Evolutionary conservation across 148 eudicot genomes (phyloP), one percentile per base, ranked within the genome.

Genomic region (Heliosperma pusillum): DNA sequence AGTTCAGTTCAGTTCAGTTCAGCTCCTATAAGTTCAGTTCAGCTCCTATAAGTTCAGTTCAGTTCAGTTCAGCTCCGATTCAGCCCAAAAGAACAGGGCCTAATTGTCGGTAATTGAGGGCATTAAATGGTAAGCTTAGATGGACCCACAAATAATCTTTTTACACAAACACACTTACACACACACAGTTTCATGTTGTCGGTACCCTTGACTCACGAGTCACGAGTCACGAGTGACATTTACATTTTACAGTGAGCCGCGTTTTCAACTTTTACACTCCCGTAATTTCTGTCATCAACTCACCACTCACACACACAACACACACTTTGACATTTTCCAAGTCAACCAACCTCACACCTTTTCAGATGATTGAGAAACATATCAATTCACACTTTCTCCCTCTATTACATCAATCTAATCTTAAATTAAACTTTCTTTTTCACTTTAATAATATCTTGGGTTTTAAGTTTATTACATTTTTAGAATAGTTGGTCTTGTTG

Each of bases 301-400:
- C 42, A 36, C 8, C 50, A 69, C 74, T 50, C 60, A 21, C 56
- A 59, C 71, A n/a, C n/a, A n/a, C n/a, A n/a, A n/a, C n/a, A n/a
- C n/a, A n/a, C 69, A 76, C 81, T 78, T 78, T 78, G 81, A 78
- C 81, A 72, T 72, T 73, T 72, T 66, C 59, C 10, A 72, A 72
- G 81, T 78, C 81, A 78, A 78, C 81, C 74, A 71, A 36, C 61
- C 3, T 3, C 30, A 1, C 30, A 7, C 42, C 42, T 36, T 36
- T 57, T 57, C 67, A 56, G 40, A 66, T 7, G 60, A 65, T 29
- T 45, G 71, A 75, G 47, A 75, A 26, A 45, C 2, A 3, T 21
- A 45, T 20, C 64, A 29, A 60, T 20, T 30, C 50, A 9, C 70
- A 22, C 53, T 64, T 52, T 44, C 20, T 7, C 57, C 57, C 55